phyloP scores from a whole-genome alignment of 2,329 filamentous ascomycete species.

The Cercospora sp. region DNA sequence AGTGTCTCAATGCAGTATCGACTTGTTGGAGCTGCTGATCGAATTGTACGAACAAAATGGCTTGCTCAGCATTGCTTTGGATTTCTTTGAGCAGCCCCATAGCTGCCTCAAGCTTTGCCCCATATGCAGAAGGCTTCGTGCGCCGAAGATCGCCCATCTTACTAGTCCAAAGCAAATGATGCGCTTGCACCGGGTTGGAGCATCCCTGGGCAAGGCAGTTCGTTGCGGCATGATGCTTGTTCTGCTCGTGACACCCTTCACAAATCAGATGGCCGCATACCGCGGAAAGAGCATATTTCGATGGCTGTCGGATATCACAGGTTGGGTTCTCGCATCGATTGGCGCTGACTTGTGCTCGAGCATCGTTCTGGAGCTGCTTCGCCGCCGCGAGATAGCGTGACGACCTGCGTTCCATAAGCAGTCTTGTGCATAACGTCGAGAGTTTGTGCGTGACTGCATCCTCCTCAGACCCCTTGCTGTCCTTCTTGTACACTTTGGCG shows the following conservation, averaged over 20 bases:
- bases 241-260: conserved; percentile 39
- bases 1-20: conserved; percentile 36
- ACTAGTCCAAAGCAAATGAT: conserved; percentile 45
- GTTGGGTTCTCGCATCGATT: conserved; percentile 14
- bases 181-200: conserved; percentile 39
- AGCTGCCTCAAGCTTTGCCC: conserved; percentile 52
- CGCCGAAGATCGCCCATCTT: conserved; percentile 40
- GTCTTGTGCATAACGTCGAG: conserved; percentile 19
- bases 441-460: conserved; percentile 23
- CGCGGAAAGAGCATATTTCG: conserved; percentile 42
- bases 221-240: conserved; percentile 31
- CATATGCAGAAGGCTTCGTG: conserved; percentile 31
- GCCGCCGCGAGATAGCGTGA: conserved; percentile 30
- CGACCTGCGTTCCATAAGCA: conserved; percentile 29
- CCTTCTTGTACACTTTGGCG: not conserved
- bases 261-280: conserved; percentile 57
- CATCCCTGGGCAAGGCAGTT: conserved; percentile 47
- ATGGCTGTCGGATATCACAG: conserved; percentile 6
- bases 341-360: not conserved
- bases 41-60: conserved; percentile 59
- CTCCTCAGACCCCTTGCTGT: conserved; percentile 1
- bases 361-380: conserved; percentile 7
- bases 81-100: conserved; percentile 48
- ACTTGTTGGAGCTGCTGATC: conserved; percentile 46
- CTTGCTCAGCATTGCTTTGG: conserved; percentile 47